Evolutionary conservation across 202 grass and related monocot species (phyloP), one percentile per base, ranked within the genome.

Genomic region (Bolboschoenoplectus hybrid): DNA sequence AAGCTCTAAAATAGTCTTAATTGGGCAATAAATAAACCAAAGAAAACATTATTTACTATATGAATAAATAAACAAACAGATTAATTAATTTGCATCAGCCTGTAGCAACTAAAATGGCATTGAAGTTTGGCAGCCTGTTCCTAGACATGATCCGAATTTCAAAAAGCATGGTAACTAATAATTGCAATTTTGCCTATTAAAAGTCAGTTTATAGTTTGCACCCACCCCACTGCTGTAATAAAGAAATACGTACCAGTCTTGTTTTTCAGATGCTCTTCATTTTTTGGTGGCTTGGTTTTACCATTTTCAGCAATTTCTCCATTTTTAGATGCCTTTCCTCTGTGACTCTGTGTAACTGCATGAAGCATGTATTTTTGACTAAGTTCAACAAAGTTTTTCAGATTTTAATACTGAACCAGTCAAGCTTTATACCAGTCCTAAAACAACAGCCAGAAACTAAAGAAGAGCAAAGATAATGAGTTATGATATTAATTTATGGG

Each of bases 261-360:
- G 47, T 70, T 84, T 70, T 34, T 84, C 14, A 6, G 19, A n/a
- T 51, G 81, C 51, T 70, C 81, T 84, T 35, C 81, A 82, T 34
- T 66, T 67, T 67, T 40, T 17, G 46, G 9, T 70, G 49, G 26
- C 66, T 84, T 82, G 7, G 16, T 70, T 84, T 89, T 88, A 63
- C 66, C 78, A 47, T 89, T 77, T 82, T 87, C 80, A 38, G 74
- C 40, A 17, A 88, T 74, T 89, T 89, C 82, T 53, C 83, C 86
- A 74, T 88, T 92, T 86, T 84, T 91, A 73, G 94, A 86, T 14
- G 80, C 83, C 52, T 88, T 93, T 89, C 88, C 91, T 87, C 87
- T 89, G 56, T 87, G 87, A 69, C 85, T 90, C 85, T 87, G 94
- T 45, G 67, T 94, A 85, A 89, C 94, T 97, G 91, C 71, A 91